phyloP scores from a whole-genome alignment of 179 eudicot species.

The Drosera spatulata region DNA sequence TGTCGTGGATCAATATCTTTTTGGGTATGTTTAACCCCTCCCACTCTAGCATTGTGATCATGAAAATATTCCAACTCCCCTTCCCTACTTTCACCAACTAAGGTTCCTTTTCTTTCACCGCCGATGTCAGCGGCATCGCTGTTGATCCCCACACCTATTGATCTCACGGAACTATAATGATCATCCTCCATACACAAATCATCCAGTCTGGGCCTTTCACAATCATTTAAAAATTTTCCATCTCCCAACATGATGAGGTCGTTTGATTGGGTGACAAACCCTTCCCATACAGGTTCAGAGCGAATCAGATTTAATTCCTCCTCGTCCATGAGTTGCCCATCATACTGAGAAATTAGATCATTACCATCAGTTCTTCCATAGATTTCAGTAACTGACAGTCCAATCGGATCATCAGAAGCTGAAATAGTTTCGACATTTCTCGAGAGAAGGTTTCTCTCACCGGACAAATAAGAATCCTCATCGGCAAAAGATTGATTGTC shows the following conservation, averaged over 20 bases:
- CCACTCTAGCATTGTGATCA: slow-evolving; percentile 44
- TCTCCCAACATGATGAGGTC: slow-evolving; percentile 76
- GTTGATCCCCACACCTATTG: slow-evolving; percentile 96
- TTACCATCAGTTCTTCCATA: slow-evolving; percentile 52
- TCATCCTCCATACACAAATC: slow-evolving; percentile 72
- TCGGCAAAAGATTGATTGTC: slow-evolving; percentile 94
- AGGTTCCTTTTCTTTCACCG: slow-evolving; percentile 73
- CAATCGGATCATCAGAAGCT: slow-evolving; percentile 54
- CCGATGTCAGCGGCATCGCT: slow-evolving; percentile 92
- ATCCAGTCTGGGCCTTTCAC: slow-evolving; percentile 44
- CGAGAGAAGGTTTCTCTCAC: slow-evolving; percentile 63
- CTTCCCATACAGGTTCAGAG: slow-evolving; percentile 94
- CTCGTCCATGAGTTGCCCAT: slow-evolving; percentile 87
- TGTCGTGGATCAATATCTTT: slow-evolving; percentile 22
- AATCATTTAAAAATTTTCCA: slow-evolving; percentile 44
- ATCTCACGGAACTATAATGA: slow-evolving; percentile 91
- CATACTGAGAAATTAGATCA: slow-evolving; percentile 61
- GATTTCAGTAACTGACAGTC: slow-evolving; percentile 52
- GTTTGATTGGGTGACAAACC: slow-evolving; percentile 80
- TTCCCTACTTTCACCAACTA: slow-evolving; percentile 89
- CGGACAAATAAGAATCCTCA: slow-evolving; percentile 92
- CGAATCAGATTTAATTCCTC: slow-evolving; percentile 81
- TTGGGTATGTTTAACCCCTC: slow-evolving; percentile 30
- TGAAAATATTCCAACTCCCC: slow-evolving; percentile 74
- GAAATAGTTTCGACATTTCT: slow-evolving; percentile 55